Conservation (phyloP, 257 asterid genomes). For the Coffea canephora region DNA sequence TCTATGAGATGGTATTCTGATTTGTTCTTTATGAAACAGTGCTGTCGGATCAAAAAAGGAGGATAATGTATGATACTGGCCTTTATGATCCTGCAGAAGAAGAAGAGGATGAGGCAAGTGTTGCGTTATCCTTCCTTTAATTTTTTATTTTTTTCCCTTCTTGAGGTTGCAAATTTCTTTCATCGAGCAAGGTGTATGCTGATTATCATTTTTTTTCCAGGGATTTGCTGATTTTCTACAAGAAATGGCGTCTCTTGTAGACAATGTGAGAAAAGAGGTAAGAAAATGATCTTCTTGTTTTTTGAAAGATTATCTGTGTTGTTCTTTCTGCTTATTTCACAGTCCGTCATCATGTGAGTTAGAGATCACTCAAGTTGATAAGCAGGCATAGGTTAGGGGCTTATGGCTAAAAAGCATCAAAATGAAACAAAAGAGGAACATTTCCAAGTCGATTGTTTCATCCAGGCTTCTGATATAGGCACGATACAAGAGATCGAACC, state of each 20-base stretch:
- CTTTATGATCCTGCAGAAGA: slow-evolving; percentile 55
- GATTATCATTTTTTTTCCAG: slow-evolving; percentile 21
- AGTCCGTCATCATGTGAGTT: too few relatives aligned
- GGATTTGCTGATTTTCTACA: slow-evolving; percentile 73
- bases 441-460: too few relatives aligned
- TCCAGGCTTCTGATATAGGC: too few relatives aligned
- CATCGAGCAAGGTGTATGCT: slow-evolving; percentile 5
- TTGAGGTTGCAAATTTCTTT: background rate
- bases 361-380: too few relatives aligned
- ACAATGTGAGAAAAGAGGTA: slow-evolving; percentile 67
- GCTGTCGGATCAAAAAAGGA: slow-evolving; percentile 65
- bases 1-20: background rate
- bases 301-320: background rate
- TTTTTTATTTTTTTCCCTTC: background rate
- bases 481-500: too few relatives aligned
- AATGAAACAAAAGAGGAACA: too few relatives aligned
- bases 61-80: slow-evolving; percentile 73
- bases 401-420: too few relatives aligned
- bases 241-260: slow-evolving; percentile 72
- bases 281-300: background rate
- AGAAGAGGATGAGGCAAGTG: slow-evolving; percentile 60
- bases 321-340: too few relatives aligned
- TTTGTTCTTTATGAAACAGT: slow-evolving; percentile 37
- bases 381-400: too few relatives aligned
- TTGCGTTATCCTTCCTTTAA: background rate